Conservation (phyloP, 2,329 filamentous ascomycete species). For the Cladosporium sp. region DNA sequence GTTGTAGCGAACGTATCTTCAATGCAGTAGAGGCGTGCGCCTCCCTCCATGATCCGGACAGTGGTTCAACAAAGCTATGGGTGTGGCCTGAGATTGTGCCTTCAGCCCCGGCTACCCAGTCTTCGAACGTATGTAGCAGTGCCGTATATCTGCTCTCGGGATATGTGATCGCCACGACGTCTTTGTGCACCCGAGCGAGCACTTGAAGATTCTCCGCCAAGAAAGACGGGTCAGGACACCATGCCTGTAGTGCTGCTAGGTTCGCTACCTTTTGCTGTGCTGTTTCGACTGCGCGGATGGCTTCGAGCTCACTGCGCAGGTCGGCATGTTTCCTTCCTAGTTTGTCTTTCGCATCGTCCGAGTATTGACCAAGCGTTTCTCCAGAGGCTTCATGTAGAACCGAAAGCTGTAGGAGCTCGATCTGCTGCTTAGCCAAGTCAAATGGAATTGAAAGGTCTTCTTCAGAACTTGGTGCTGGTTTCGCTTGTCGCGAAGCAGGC, state of each 20-base stretch:
- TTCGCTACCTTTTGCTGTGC: slow-evolving; percentile 45
- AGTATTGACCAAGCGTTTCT: slow-evolving; percentile 47
- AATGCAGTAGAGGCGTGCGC: slow-evolving; percentile 51
- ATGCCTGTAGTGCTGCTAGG: slow-evolving; percentile 48
- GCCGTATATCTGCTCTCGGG: slow-evolving; percentile 43
- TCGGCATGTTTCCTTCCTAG: slow-evolving; percentile 24
- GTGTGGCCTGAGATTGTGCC: slow-evolving; percentile 33
- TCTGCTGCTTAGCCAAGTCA: slow-evolving; percentile 41
- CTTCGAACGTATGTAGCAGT: slow-evolving; percentile 54
- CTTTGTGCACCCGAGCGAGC: slow-evolving; percentile 31
- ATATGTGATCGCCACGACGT: slow-evolving; percentile 7
- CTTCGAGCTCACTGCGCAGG: slow-evolving; percentile 30
- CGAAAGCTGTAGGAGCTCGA: slow-evolving; percentile 61
- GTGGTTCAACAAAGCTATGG: slow-evolving; percentile 48
- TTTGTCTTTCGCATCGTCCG: slow-evolving; percentile 48
- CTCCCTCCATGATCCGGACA: slow-evolving; percentile 56
- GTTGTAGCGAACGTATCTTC: slow-evolving; percentile 52
- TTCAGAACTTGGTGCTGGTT: slow-evolving; percentile 31
- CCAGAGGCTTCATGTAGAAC: slow-evolving; percentile 56
- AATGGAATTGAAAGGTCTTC: slow-evolving; percentile 15
- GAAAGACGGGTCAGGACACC: slow-evolving; percentile 38
- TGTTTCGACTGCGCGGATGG: slow-evolving; percentile 27
- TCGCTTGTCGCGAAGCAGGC: slow-evolving; percentile 15
- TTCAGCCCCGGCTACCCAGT: slow-evolving; percentile 45
- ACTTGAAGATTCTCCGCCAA: slow-evolving; percentile 55